These are phyloP conservation scores for Chalara sp. DNA, from an alignment of 2,329 filamentous ascomycete genomes.

Conservation along the genomic window DNA sequence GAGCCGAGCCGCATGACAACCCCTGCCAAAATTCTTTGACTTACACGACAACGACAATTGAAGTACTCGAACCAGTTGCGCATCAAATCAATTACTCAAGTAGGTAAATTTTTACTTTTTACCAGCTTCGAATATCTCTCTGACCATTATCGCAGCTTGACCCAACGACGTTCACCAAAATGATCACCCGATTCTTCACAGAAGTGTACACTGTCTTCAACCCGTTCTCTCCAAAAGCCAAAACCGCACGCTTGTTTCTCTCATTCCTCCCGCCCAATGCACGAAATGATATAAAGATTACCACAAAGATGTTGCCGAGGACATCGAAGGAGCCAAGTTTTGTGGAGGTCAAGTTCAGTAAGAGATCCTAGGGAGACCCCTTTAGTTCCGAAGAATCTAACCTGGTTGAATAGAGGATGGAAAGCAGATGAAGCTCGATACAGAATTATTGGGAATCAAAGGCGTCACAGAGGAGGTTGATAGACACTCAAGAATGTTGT, in stretches of 20 bases:
- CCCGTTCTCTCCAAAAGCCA: conserved; percentile 74
- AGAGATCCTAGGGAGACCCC: conserved; percentile 14
- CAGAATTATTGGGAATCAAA: conserved; percentile 75
- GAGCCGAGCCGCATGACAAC: too few relatives aligned
- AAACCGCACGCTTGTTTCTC: conserved; percentile 83
- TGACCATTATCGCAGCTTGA: too few relatives aligned
- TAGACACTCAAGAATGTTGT: conserved; percentile 75
- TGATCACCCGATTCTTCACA: conserved; percentile 85
- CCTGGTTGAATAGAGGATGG: conserved; percentile 66
- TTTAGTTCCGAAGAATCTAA: not conserved
- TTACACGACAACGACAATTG: too few relatives aligned
- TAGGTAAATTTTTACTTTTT: too few relatives aligned
- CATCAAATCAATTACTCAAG: too few relatives aligned
- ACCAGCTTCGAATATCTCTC: too few relatives aligned
- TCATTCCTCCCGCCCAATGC: conserved; percentile 76
- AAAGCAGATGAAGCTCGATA: conserved; percentile 78
- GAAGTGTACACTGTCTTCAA: conserved; percentile 84
- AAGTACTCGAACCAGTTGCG: too few relatives aligned
- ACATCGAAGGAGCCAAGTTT: conserved; percentile 60
- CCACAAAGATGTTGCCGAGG: conserved; percentile 68
- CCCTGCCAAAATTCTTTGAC: too few relatives aligned
- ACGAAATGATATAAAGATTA: conserved; percentile 69
- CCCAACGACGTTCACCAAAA: conserved; percentile 31
- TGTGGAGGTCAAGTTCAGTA: conserved; percentile 82
- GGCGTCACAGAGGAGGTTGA: conserved; percentile 85